phyloP scores from a whole-genome alignment of 2,329 filamentous ascomycete genomes.

The Cordyceps javanica region DNA sequence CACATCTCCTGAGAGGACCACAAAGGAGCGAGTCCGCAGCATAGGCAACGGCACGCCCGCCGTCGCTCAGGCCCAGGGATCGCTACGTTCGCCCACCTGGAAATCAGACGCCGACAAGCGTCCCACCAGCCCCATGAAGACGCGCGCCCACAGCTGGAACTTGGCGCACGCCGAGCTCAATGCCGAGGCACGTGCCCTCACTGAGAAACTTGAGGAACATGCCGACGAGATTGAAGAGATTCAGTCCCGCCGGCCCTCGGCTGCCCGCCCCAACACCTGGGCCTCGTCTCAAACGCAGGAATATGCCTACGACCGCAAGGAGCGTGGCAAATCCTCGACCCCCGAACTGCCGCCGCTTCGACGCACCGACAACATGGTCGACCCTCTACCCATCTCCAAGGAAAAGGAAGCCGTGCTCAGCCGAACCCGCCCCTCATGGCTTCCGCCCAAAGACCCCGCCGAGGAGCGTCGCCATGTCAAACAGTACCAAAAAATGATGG shows the following conservation, averaged over 20 bases:
- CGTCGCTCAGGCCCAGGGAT: conserved; percentile 53
- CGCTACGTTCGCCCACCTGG: conserved; percentile 51
- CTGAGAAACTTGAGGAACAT: conserved; percentile 74
- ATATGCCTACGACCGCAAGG: conserved; percentile 36
- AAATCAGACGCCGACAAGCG: conserved; percentile 38
- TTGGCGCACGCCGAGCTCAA: conserved; percentile 62
- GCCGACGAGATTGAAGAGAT: conserved; percentile 52
- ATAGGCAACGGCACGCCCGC: conserved; percentile 60
- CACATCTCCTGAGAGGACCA: conserved; percentile 45
- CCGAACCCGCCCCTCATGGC: conserved; percentile 74
- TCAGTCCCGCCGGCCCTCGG: conserved; percentile 26
- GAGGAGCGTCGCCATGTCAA: conserved; percentile 87
- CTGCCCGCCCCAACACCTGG: conserved; percentile 35
- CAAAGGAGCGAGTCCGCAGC: conserved; percentile 47
- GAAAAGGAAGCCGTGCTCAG: conserved; percentile 82
- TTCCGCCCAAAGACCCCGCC: conserved; percentile 79
- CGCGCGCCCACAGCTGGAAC: conserved; percentile 68
- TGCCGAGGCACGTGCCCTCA: conserved; percentile 66
- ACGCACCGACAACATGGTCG: conserved; percentile 74
- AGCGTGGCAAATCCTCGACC: conserved; percentile 58
- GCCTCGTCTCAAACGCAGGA: conserved; percentile 28
- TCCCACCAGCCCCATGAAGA: conserved; percentile 38
- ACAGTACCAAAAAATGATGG: conserved; percentile 81
- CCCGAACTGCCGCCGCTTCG: conserved; percentile 64
- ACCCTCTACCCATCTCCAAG: conserved; percentile 75